These are phyloP conservation scores for Coemansia sp. DNA, from an alignment of 192 early-diverging fungal species.

Conservation along the genomic window DNA sequence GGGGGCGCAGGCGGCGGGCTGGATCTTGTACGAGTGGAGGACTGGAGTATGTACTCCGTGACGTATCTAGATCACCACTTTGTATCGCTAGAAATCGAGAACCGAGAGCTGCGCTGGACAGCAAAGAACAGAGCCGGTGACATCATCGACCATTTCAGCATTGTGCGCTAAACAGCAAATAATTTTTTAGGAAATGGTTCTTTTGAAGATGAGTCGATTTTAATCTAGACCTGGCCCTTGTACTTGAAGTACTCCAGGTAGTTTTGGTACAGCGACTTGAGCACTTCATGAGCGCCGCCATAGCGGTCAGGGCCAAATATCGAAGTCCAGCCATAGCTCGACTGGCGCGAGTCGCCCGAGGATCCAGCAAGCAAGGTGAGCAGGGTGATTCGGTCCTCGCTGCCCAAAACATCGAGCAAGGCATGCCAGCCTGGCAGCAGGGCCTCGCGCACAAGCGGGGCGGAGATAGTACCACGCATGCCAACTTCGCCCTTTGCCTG, in stretches of 20 bases:
- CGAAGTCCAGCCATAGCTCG: slow-evolving; percentile 22
- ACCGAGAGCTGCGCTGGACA: slow-evolving; percentile 25
- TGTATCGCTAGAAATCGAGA: slow-evolving; percentile 48
- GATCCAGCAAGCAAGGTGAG: slow-evolving; percentile 26
- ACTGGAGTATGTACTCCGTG: slow-evolving; percentile 62
- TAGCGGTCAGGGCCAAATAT: slow-evolving; percentile 32
- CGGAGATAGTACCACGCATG: slow-evolving; percentile 15
- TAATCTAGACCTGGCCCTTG: slow-evolving; percentile 31
- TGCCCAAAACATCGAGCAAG: slow-evolving; percentile 34
- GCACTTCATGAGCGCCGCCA: slow-evolving; percentile 44
- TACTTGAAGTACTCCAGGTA: slow-evolving; percentile 46
- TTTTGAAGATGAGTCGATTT: background rate
- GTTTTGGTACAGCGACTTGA: slow-evolving; percentile 47
- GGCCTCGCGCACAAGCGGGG: slow-evolving; percentile 36
- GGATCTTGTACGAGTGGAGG: slow-evolving; percentile 61
- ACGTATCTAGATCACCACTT: slow-evolving; percentile 55
- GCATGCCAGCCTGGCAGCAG: slow-evolving; percentile 46
- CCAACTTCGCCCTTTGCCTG: background rate
- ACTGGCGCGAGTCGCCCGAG: slow-evolving; percentile 2
- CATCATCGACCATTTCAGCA: slow-evolving; percentile 27
- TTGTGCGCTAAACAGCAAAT: background rate
- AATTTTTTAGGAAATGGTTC: background rate
- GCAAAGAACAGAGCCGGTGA: slow-evolving; percentile 18
- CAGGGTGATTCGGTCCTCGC: slow-evolving; percentile 20
- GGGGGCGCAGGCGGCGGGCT: slow-evolving; percentile 70